phyloP scores from a whole-genome alignment of 1,284 basidiomycete genomes.

The Tylopilus sp. region DNA sequence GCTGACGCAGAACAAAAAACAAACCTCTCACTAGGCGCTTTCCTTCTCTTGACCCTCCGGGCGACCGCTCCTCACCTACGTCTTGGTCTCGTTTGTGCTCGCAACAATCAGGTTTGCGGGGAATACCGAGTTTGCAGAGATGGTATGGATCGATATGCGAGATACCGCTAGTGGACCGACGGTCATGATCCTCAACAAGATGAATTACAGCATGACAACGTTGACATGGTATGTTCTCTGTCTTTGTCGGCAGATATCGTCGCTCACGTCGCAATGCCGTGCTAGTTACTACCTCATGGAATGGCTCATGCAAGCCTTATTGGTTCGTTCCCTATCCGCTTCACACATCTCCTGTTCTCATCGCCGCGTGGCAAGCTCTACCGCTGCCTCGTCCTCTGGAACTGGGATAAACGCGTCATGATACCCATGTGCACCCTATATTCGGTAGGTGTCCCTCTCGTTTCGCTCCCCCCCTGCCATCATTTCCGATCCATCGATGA shows the following conservation, averaged over 20 bases:
- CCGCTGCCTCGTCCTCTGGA: constrained; percentile 33
- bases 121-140: constrained; percentile 33
- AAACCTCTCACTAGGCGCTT: constrained; percentile 14
- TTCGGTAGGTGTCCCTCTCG: constrained; percentile 18
- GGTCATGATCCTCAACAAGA: constrained; percentile 25
- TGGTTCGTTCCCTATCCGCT: constrained; percentile 11
- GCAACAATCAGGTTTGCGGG: constrained; percentile 32
- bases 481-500: no score
- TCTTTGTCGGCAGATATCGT: background rate
- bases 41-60: constrained; percentile 25
- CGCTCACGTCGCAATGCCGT: background rate
- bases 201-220: constrained; percentile 28
- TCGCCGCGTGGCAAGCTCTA: constrained; percentile 19
- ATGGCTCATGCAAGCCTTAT: constrained; percentile 29
- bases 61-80: constrained; percentile 21
- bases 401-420: constrained; percentile 17
- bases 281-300: constrained; percentile 30
- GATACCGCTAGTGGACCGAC: constrained; percentile 23
- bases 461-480: no score
- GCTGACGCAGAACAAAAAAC: background rate
- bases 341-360: background rate
- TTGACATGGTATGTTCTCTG: constrained; percentile 23
- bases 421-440: constrained; percentile 24
- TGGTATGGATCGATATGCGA: constrained; percentile 37
- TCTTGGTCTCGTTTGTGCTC: constrained; percentile 33